Evolutionary conservation across 805 yeast species (phyloP).

Genomic region (Cyberlindnera lachancei): DNA sequence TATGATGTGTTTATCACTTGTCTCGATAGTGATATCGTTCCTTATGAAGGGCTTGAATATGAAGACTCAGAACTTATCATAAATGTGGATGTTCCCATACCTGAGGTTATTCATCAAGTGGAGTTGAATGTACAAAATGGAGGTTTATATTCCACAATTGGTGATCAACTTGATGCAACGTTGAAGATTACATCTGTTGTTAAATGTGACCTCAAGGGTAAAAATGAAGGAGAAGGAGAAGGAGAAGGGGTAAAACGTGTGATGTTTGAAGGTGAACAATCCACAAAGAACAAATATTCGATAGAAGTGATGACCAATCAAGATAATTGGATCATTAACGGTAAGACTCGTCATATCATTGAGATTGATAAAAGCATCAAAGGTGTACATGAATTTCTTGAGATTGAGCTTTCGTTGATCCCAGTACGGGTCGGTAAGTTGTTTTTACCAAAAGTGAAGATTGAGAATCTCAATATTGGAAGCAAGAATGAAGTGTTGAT

Average conservation of each 20-base stretch:
- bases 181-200: slow-evolving; percentile 33
- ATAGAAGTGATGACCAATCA: slow-evolving; percentile 41
- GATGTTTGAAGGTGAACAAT: slow-evolving; percentile 14
- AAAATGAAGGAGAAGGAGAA: no score
- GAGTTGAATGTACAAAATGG: slow-evolving; percentile 32
- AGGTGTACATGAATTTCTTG: slow-evolving; percentile 8
- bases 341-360: slow-evolving; percentile 51
- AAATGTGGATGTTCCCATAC: slow-evolving; percentile 54
- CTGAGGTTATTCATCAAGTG: slow-evolving; percentile 53
- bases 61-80: slow-evolving; percentile 29
- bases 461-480: slow-evolving; percentile 27
- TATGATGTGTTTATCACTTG: background rate
- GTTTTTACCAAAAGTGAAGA: slow-evolving; percentile 53
- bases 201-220: background rate
- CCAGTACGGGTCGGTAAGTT: slow-evolving; percentile 77
- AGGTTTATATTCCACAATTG: slow-evolving; percentile 43
- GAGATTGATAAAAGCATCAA: slow-evolving; percentile 23
- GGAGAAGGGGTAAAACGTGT: slow-evolving; percentile 14
- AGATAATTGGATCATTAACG: slow-evolving; percentile 79
- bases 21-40: background rate
- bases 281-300: slow-evolving; percentile 28
- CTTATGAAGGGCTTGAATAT: slow-evolving; percentile 1
- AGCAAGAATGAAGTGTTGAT: slow-evolving; percentile 31
- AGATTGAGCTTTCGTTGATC: slow-evolving; percentile 41
- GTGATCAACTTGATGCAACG: slow-evolving; percentile 47